These are phyloP conservation scores for Cudoniella acicularis DNA, from an alignment of 495 filamentous ascomycete genomes.

Conservation along the genomic window DNA sequence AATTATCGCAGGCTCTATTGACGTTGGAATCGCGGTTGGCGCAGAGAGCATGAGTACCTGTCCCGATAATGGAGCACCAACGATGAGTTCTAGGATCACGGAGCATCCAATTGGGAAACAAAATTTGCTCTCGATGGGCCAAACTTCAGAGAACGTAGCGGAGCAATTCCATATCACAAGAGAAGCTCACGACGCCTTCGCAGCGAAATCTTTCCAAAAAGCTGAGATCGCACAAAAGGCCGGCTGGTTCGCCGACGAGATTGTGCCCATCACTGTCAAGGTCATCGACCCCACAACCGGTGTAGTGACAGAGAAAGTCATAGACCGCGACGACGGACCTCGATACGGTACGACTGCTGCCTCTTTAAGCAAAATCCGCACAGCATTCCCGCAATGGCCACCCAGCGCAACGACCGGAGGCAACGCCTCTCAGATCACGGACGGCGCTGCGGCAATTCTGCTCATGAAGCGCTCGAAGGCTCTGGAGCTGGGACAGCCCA, in stretches of 20 bases:
- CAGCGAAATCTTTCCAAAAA: slow-evolving; percentile 76
- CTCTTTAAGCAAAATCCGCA: slow-evolving; percentile 74
- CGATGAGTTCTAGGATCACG: slow-evolving; percentile 53
- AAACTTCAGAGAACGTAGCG: slow-evolving; percentile 94
- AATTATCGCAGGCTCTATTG: slow-evolving; percentile 75
- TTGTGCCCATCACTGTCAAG: slow-evolving; percentile 74
- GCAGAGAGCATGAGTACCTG: slow-evolving; percentile 73
- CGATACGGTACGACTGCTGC: slow-evolving; percentile 85
- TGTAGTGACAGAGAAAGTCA: slow-evolving; percentile 64
- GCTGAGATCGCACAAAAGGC: slow-evolving; percentile 90
- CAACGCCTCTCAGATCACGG: slow-evolving; percentile 91
- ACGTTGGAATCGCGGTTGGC: slow-evolving; percentile 81
- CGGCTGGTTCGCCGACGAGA: slow-evolving; percentile 92
- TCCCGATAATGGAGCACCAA: slow-evolving; percentile 16
- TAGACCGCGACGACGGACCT: slow-evolving; percentile 83
- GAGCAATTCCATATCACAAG: slow-evolving; percentile 79
- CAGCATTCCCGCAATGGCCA: slow-evolving; percentile 74
- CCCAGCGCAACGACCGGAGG: slow-evolving; percentile 85
- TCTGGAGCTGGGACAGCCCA: slow-evolving; percentile 78
- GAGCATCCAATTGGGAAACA: slow-evolving; percentile 65
- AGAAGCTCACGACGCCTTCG: slow-evolving; percentile 76
- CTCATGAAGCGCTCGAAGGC: slow-evolving; percentile 92
- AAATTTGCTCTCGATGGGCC: slow-evolving; percentile 92
- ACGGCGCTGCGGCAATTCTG: slow-evolving; percentile 84
- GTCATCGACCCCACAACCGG: slow-evolving; percentile 81